Conservation (phyloP, 192 early-diverging fungal species). For the Geranomyces michiganensis region DNA sequence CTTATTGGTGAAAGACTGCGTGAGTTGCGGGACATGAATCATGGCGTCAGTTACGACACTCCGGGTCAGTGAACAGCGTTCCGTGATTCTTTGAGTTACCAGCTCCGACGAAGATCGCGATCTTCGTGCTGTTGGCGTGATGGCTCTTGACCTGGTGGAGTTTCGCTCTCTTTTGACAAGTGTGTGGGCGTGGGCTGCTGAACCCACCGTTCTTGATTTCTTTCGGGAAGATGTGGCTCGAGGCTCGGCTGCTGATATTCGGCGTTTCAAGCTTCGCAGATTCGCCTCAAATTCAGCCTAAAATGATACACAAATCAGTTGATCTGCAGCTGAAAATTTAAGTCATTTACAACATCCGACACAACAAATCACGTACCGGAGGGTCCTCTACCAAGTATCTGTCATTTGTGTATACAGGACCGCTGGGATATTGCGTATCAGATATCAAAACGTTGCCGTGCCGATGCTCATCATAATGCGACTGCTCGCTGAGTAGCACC, state of each 20-base stretch:
- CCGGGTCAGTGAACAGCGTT: too few relatives aligned
- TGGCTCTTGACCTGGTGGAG: too few relatives aligned
- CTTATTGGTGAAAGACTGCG: not conserved
- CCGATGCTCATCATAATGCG: constrained; percentile 10
- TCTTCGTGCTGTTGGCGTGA: not conserved
- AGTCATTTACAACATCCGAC: constrained; percentile 8
- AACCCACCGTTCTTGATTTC: too few relatives aligned
- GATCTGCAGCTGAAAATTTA: not conserved
- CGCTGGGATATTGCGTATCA: constrained; percentile 18
- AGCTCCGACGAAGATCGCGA: not conserved
- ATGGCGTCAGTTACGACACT: too few relatives aligned
- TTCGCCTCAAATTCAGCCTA: not conserved
- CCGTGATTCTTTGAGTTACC: too few relatives aligned
- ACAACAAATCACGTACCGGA: constrained; percentile 14
- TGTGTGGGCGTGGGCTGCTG: too few relatives aligned
- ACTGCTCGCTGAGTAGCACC: constrained; percentile 19
- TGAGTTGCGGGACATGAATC: too few relatives aligned
- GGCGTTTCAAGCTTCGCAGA: not conserved
- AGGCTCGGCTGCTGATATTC: not conserved
- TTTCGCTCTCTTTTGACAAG: too few relatives aligned
- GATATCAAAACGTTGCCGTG: constrained; percentile 17
- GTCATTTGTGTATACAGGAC: constrained; percentile 21
- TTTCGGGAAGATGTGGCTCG: too few relatives aligned
- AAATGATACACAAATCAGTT: not conserved
- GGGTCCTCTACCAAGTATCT: constrained; percentile 14